Evolutionary conservation across 1,284 basidiomycete genomes (phyloP).

Genomic region (Sporisorium scitamineum): DNA sequence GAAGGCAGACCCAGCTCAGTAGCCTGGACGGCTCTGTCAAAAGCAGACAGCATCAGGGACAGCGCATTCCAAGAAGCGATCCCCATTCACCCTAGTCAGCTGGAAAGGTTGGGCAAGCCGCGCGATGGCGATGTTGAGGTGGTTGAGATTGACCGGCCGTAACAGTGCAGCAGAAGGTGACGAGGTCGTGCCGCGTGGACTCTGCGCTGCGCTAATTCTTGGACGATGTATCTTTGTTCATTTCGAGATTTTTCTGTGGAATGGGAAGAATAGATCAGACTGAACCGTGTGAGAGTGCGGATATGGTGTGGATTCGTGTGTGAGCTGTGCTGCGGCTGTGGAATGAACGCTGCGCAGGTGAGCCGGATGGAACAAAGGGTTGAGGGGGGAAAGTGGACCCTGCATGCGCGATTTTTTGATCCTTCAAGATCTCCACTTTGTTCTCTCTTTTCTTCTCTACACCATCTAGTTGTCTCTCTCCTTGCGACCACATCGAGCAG

Average conservation of each 20-base stretch:
- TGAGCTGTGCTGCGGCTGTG: background rate
- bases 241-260: background rate
- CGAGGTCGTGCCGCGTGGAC: too few relatives aligned
- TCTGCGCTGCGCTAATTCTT: background rate
- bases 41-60: slow-evolving; percentile 13
- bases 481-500: background rate
- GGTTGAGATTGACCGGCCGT: slow-evolving; percentile 7
- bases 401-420: slow-evolving; percentile 6
- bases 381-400: slow-evolving; percentile 11
- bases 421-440: background rate
- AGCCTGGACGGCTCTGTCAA: slow-evolving; percentile 15
- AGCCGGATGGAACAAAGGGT: background rate
- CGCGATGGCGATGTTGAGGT: slow-evolving; percentile 35
- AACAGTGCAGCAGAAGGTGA: background rate
- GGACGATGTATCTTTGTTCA: background rate
- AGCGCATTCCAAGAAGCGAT: slow-evolving; percentile 39
- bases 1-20: slow-evolving; percentile 21
- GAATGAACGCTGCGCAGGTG: background rate
- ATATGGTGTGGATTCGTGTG: background rate
- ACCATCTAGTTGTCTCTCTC: background rate
- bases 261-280: background rate
- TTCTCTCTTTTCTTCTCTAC: background rate
- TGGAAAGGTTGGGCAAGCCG: slow-evolving; percentile 16
- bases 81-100: slow-evolving; percentile 39
- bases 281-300: background rate